Evolutionary conservation across 768 basidiomycete genomes (phyloP), one percentile per base, ranked within the genome.

Genomic region (Suillus bovinus): DNA sequence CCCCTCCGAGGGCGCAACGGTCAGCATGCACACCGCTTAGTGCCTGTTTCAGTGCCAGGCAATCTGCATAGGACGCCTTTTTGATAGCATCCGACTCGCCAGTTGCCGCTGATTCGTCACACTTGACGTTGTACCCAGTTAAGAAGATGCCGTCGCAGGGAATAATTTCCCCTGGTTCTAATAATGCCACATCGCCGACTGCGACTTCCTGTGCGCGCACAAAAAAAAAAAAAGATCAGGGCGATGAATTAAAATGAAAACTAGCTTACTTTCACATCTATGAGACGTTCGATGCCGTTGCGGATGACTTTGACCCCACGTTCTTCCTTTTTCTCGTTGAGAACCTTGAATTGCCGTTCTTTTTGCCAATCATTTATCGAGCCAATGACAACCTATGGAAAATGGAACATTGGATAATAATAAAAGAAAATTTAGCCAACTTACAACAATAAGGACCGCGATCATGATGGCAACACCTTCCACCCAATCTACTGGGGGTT

Each of bases 331-430:
- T 96, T 91, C 68, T 91, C 92, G 70, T 98, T 99, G 46, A 99
- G 84, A 22, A 80, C 81, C 69, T 89, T 87, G 80, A 99, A 99
- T 76, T 99, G 97, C 2, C 88, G 88, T 75, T 99, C 97, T 76
- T 99, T 99, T 76, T 98, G 95, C 90, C 93, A 99, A 76, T 99
- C 97, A 70, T 98, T 99, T 49, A 98, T 67, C 14, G 95, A 94
- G 34, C 96, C 96, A 61, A 99, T 96, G 47, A 94, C 69, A 61
- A 93, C 89, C 89, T 91, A 63, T 2, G 34, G 3, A 39, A 27
- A n/a, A 20, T 17, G 41, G 33, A 67, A n/a, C 61, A 13, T 11
- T 54, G 17, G 33, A 56, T 29, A 8, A 42, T 49, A 1, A 8
- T 42, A 49, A 1, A n/a, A 31, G 17, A 20, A 54, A 41, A 22